These are phyloP conservation scores for Lodderomyces beijingensis DNA, from an alignment of 1,139 yeast species.

Conservation along the genomic window DNA sequence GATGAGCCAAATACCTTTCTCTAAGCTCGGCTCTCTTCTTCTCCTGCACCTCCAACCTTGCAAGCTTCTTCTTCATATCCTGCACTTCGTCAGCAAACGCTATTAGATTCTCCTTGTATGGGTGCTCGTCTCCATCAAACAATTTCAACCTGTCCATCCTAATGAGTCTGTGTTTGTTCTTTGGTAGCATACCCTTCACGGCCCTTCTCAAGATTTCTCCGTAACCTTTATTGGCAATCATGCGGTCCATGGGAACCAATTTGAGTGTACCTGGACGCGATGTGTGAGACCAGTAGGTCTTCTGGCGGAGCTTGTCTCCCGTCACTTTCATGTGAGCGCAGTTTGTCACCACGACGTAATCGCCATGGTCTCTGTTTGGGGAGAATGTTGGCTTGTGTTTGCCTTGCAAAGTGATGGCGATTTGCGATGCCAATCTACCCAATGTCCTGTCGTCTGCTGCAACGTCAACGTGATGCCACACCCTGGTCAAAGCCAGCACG, in stretches of 20 bases:
- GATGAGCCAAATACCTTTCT: constrained; percentile 25
- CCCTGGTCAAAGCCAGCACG: constrained; percentile 73
- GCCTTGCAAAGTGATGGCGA: constrained; percentile 86
- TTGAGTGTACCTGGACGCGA: constrained; percentile 87
- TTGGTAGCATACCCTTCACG: constrained; percentile 94
- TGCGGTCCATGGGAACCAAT: constrained; percentile 74
- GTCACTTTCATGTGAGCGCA: constrained; percentile 76
- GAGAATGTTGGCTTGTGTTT: constrained; percentile 92
- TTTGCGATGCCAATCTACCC: constrained; percentile 87
- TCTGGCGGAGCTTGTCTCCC: constrained; percentile 79
- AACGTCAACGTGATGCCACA: constrained; percentile 95
- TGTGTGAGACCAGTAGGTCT: constrained; percentile 88
- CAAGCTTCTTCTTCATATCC: constrained; percentile 40
- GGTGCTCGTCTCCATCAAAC: constrained; percentile 84
- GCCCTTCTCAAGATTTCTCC: constrained; percentile 80
- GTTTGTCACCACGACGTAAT: constrained; percentile 93
- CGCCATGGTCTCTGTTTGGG: constrained; percentile 79
- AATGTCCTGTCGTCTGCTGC: constrained; percentile 80
- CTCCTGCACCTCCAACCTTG: constrained; percentile 37
- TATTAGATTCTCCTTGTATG: constrained; percentile 74
- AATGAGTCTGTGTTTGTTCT: constrained; percentile 73
- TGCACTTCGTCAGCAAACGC: constrained; percentile 83
- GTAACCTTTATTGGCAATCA: constrained; percentile 77
- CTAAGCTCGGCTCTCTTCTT: constrained; percentile 30
- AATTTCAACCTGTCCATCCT: constrained; percentile 83